Percentiles rank a stretch among this genome's conserved stretches.
These are phyloP conservation scores for Gremmenia infestans DNA, from an alignment of 2,329 filamentous ascomycete genomes.

Conservation along the genomic window DNA sequence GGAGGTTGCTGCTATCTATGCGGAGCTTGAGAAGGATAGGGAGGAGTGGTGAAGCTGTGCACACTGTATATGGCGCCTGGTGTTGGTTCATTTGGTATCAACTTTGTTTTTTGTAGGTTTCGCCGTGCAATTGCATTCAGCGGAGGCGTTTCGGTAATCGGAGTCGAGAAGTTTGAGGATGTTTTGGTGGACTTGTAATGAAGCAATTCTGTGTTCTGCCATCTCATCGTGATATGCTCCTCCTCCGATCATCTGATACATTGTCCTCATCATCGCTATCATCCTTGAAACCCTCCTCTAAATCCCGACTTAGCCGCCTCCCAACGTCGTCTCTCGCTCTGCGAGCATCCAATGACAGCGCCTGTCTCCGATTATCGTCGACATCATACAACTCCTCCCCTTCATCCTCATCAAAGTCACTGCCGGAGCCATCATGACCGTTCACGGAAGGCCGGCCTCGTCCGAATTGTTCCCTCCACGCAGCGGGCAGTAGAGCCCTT, in stretches of 20 bases:
- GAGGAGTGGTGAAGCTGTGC: conserved; percentile 18
- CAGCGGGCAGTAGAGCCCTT: conserved; percentile 40
- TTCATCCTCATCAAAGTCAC: conserved; percentile 59
- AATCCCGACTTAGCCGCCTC: conserved; percentile 68
- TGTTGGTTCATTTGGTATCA: too few species aligned
- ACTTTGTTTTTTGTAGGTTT: not conserved
- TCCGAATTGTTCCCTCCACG: conserved; percentile 43
- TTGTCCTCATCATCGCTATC: conserved; percentile 59
- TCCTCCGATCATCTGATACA: conserved; percentile 2
- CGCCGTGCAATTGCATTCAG: not conserved
- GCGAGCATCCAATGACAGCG: conserved; percentile 32
- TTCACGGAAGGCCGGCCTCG: conserved; percentile 36
- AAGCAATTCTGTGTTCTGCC: not conserved
- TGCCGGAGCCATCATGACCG: conserved; percentile 40
- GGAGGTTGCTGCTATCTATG: conserved; percentile 13
- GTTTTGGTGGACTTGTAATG: not conserved
- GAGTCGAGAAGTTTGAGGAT: not conserved
- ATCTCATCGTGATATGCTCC: conserved; percentile 9
- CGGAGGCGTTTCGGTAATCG: not conserved
- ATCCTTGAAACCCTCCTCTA: conserved; percentile 72
- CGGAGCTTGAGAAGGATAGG: conserved; percentile 29
- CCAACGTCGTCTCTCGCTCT: conserved; percentile 41
- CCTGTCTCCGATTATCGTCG: conserved; percentile 40
- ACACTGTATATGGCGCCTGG: not conserved
- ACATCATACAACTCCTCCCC: conserved; percentile 65